Evolutionary conservation across 192 early-diverging fungal genomes (phyloP), one percentile per base, ranked within the genome.

Genomic region (Diversispora eburnea): DNA sequence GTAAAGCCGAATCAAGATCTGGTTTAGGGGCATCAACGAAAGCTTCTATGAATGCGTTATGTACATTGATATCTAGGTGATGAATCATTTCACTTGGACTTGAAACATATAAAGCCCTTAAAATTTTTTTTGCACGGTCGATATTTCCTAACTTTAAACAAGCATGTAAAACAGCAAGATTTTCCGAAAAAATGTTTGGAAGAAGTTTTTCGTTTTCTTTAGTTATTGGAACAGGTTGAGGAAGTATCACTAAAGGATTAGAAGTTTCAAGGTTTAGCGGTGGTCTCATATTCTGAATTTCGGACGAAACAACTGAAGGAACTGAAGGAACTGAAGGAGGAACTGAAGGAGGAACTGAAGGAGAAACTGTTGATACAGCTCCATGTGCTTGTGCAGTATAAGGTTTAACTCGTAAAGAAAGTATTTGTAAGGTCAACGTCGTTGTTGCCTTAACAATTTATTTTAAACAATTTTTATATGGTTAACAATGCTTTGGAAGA

Each of bases 41-140:
- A 8, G 88, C 89, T 58, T 90, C 86, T n/a, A 97, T 78, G 45
- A 97, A 92, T 46, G 90, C 87, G 77, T 97, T 97, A 77, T 94
- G 86, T 51, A 95, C 80, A 13, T 83, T 79, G 12, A 86, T 89
- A 48, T 93, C 90, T 4, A 85, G 87, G 12, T 87, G 77, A 41
- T 89, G 80, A 46, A 81, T 73, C 91, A 93, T 91, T 59, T 92
- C 92, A 39, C 82, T 81, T 3, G 88, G 82, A 71, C 90, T 87
- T 68, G 83, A 81, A 63, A 83, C 85, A 70, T 88, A 83, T 25
- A 92, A 75, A 25, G 89, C 83, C 5, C 82, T 59, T 67, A 94
- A 86, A 45, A 95, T 87, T 22, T 85, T 79, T 67, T 91, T 87
- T 10, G 95, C 95, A 15, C 91, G 84, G 51, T 84, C 85, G 59